phyloP scores from a whole-genome alignment of 2,329 filamentous ascomycete genomes.

The Sporothrix inflata region DNA sequence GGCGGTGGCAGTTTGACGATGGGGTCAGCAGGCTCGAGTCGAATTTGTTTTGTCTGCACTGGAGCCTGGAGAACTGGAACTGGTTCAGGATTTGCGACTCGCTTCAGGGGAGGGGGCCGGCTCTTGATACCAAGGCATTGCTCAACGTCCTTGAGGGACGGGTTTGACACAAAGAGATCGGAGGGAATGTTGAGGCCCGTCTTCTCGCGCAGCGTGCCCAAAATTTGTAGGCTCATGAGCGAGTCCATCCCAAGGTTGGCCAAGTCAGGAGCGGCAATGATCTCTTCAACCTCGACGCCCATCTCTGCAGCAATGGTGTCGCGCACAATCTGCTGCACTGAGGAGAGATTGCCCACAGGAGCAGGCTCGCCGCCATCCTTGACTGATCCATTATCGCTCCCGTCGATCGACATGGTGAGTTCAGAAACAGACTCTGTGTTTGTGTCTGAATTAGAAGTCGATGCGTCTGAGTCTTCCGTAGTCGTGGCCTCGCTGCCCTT shows the following conservation, averaged over 20 bases:
- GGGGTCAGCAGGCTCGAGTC: slow-evolving; percentile 40
- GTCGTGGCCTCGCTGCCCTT: slow-evolving; percentile 34
- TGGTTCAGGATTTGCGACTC: slow-evolving; percentile 36
- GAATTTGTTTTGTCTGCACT: slow-evolving; percentile 39
- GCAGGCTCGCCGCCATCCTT: slow-evolving; percentile 45
- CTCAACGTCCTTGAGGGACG: slow-evolving; percentile 67
- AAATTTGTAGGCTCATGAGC: slow-evolving; percentile 59
- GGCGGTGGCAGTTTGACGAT: slow-evolving; percentile 50
- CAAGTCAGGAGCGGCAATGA: slow-evolving; percentile 57
- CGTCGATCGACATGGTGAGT: slow-evolving; percentile 58
- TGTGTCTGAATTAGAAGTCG: slow-evolving; percentile 49
- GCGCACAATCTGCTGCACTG: slow-evolving; percentile 54
- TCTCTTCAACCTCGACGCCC: slow-evolving; percentile 69
- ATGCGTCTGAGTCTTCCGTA: slow-evolving; percentile 42
- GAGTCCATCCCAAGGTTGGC: slow-evolving; percentile 64
- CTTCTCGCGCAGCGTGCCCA: slow-evolving; percentile 58
- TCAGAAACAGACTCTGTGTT: slow-evolving; percentile 53
- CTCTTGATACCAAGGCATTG: slow-evolving; percentile 60
- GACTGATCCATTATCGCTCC: slow-evolving; percentile 54
- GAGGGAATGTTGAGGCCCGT: slow-evolving; percentile 58
- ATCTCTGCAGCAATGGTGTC: slow-evolving; percentile 71
- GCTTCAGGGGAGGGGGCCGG: slow-evolving; percentile 34
- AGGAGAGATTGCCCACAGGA: background rate
- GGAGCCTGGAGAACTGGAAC: slow-evolving; percentile 28
- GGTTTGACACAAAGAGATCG: slow-evolving; percentile 64